Evolutionary conservation across 176 grass and related monocot species (phyloP), one percentile per base, ranked within the genome.

Genomic region (Cenchrus purpureus): DNA sequence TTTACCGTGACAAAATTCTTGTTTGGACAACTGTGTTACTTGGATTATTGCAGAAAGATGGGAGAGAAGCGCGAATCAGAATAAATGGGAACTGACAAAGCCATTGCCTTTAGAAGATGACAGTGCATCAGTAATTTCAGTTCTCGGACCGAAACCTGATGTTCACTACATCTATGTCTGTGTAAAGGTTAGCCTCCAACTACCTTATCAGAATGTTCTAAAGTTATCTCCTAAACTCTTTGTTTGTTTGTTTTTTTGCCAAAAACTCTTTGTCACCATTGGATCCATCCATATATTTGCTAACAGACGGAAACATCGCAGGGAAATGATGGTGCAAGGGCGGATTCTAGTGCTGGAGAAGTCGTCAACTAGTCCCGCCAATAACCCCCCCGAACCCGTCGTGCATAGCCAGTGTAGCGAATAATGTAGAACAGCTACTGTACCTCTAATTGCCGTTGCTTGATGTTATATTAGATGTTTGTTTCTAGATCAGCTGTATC

Each of bases 151-250:
- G 2, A 92, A 98, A 91, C 93, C 93, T 49, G 96, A 98, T 54
- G 90, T 98, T 62, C 93, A 95, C 82, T 98, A 95, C 73, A 95
- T 98, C 68, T 98, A 98, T 74, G 89, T 94, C 67, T 95, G 93
- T 85, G 89, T 85, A 79, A 98, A 98, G 96, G 96, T 95, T 67
- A 68, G 84, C 11, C 43, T 1, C 17, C 28, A 77, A 53, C 25
- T 74, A 12, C 16, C 14, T 42, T 62, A 2, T 51, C 49, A 71
- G 48, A 65, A 64, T 73, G 52, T 15, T 59, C 20, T 7, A 32
- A 78, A 29, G 5, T 19, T 83, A 8, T 65, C 22, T 12, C 25
- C 17, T 83, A 46, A 74, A 74, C 15, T 74, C 42, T 75, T 43
- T 16, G 7, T 40, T 46, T 46, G 6, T 9, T 5, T 25, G 22